phyloP scores from a whole-genome alignment of 1,284 basidiomycete species.

The Irpex sp. region DNA sequence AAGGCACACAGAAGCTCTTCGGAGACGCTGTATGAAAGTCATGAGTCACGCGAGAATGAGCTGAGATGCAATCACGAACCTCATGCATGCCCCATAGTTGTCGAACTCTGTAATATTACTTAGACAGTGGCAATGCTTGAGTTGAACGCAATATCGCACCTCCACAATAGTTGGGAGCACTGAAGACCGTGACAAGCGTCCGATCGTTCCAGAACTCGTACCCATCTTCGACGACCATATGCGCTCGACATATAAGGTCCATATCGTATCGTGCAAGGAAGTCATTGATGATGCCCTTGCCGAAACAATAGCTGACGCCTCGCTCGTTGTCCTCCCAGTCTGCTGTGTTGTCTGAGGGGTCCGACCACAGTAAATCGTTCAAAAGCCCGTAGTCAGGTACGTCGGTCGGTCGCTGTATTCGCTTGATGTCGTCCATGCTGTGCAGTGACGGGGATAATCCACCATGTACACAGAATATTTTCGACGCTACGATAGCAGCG shows the following conservation, averaged over 20 bases:
- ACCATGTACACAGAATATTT: constrained; percentile 99
- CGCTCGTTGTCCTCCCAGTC: constrained; percentile 99
- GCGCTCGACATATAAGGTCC: constrained; percentile 98
- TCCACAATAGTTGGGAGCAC: constrained; percentile 95
- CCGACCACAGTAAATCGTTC: constrained; percentile 97
- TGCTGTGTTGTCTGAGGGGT: constrained; percentile 94
- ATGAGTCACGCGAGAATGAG: constrained; percentile 6
- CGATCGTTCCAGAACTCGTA: constrained; percentile 99
- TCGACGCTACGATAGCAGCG: constrained; percentile 96
- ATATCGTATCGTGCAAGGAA: constrained; percentile 94
- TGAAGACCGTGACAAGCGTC: constrained; percentile 97
- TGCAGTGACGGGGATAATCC: constrained; percentile 96
- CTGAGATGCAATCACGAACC: constrained; percentile 36
- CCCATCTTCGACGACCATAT: constrained; percentile 99
- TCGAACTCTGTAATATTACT: constrained; percentile 70
- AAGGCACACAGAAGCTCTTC: constrained; percentile 98
- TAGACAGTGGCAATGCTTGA: constrained; percentile 7
- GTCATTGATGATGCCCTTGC: constrained; percentile 95
- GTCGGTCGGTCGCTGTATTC: constrained; percentile 96
- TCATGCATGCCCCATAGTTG: constrained; percentile 97
- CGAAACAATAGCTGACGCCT: constrained; percentile 99
- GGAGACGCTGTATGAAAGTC: constrained; percentile 63
- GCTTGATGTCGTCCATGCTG: constrained; percentile 98
- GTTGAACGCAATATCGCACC: constrained; percentile 50
- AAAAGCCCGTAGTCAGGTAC: constrained; percentile 99